These are phyloP conservation scores for Psilocybe tampanensis DNA, from an alignment of 768 basidiomycete genomes.

Conservation along the genomic window DNA sequence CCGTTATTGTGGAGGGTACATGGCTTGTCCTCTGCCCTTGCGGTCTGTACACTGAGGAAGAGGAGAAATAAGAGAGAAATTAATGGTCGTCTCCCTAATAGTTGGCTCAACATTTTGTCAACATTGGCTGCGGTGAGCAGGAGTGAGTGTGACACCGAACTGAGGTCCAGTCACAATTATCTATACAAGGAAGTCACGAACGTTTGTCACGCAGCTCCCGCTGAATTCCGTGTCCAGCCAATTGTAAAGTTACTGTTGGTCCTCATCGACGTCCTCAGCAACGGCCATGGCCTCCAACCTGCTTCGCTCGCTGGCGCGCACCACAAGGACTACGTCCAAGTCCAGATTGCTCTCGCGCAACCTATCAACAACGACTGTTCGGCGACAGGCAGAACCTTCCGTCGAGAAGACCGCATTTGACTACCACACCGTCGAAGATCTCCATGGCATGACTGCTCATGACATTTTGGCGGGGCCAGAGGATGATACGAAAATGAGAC, in stretches of 20 bases:
- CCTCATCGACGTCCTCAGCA: conserved; percentile 29
- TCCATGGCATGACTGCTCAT: conserved; percentile 76
- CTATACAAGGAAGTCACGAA: conserved; percentile 12
- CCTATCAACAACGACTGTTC: conserved; percentile 37
- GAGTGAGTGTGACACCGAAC: conserved; percentile 6
- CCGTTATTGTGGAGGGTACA: conserved; percentile 61
- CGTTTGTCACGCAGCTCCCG: conserved; percentile 32
- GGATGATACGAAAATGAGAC: conserved; percentile 81
- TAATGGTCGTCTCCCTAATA: conserved; percentile 1
- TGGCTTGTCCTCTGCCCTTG: conserved; percentile 48
- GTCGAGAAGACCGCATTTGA: conserved; percentile 54
- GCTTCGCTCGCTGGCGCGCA: conserved; percentile 62
- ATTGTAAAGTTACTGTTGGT: conserved; percentile 2
- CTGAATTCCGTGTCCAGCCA: conserved; percentile 34
- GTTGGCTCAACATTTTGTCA: conserved; percentile 6
- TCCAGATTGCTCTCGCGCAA: conserved; percentile 34
- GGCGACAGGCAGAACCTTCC: conserved; percentile 28
- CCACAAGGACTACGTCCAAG: conserved; percentile 32
- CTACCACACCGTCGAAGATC: conserved; percentile 79
- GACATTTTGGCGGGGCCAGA: conserved; percentile 82
- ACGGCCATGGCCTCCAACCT: conserved; percentile 65
- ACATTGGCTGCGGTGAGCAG: not conserved
- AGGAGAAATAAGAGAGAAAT: conserved; percentile 12
- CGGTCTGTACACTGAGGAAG: conserved; percentile 5
- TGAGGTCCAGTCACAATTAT: conserved; percentile 14